Conservation (phyloP, 257 asterid species). For the Solanum gracilifrons region DNA sequence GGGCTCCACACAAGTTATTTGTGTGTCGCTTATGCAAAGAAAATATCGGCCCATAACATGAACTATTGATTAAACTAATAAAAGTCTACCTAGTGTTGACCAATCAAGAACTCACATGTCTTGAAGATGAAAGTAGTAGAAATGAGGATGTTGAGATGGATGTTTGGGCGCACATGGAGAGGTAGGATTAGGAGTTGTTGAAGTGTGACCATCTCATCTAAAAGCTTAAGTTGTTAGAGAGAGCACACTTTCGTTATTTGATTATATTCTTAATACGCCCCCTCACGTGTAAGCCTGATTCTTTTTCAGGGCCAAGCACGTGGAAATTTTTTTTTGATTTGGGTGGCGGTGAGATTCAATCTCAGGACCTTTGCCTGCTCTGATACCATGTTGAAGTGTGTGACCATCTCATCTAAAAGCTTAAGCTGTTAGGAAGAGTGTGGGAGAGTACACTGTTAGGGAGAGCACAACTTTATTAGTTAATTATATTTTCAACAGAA, state of each 20-base stretch:
- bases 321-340: background rate
- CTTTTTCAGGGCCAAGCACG: background rate
- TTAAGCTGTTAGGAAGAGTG: too few relatives aligned
- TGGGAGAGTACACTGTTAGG: too few relatives aligned
- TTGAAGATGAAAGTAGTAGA: background rate
- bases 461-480: too few relatives aligned
- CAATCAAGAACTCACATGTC: background rate
- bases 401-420: too few relatives aligned
- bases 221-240: background rate
- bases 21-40: background rate
- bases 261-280: background rate
- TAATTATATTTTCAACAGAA: too few relatives aligned
- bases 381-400: too few relatives aligned
- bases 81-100: background rate
- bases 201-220: too few relatives aligned
- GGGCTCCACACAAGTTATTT: background rate
- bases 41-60: background rate
- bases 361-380: too few relatives aligned
- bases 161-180: background rate
- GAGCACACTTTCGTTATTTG: background rate
- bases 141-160: background rate
- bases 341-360: too few relatives aligned
- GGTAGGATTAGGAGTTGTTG: background rate
- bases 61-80: background rate
- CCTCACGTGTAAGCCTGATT: background rate